Percentiles rank a stretch among this genome's conserved stretches.
These are phyloP conservation scores for Globisporangium cylindrosporum DNA, from an alignment of 352 stramenopile genomes.

Conservation along the genomic window DNA sequence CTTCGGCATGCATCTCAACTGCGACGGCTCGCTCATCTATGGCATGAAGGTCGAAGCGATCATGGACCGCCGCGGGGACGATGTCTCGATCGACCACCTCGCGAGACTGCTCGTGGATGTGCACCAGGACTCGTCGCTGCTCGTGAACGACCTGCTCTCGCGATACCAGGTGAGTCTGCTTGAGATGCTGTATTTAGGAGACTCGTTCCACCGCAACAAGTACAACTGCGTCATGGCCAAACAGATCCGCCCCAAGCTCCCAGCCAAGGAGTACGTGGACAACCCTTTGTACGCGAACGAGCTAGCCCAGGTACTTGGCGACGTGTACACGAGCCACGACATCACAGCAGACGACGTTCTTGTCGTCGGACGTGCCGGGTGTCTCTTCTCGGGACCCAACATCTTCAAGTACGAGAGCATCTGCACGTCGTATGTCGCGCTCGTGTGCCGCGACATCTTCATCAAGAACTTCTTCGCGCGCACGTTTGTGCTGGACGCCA, in stretches of 20 bases:
- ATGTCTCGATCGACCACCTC: slow-evolving; percentile 96
- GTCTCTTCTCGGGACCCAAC: slow-evolving; percentile 94
- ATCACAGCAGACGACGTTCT: slow-evolving; percentile 94
- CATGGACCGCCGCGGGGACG: slow-evolving; percentile 94
- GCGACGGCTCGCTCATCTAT: slow-evolving; percentile 78
- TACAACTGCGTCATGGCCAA: slow-evolving; percentile 98
- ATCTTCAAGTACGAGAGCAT: slow-evolving; percentile 95
- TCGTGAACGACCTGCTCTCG: slow-evolving; percentile 95
- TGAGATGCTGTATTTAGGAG: slow-evolving; percentile 94
- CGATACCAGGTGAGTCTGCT: slow-evolving; percentile 95
- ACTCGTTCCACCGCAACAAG: slow-evolving; percentile 95
- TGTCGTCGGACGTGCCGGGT: slow-evolving; percentile 92
- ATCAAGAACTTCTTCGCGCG: slow-evolving; percentile 97
- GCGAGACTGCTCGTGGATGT: slow-evolving; percentile 96
- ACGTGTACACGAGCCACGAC: slow-evolving; percentile 93
- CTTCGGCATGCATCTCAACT: slow-evolving; percentile 91
- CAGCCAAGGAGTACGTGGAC: slow-evolving; percentile 93
- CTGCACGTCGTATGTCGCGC: slow-evolving; percentile 94
- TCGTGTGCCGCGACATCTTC: slow-evolving; percentile 97
- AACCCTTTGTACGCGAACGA: slow-evolving; percentile 96
- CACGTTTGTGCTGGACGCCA: slow-evolving; percentile 95
- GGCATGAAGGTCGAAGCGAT: slow-evolving; percentile 94
- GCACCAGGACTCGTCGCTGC: slow-evolving; percentile 94
- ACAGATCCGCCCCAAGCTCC: slow-evolving; percentile 95
- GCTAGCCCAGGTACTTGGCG: slow-evolving; percentile 93